These are phyloP conservation scores for Diaporthe vexans DNA, from an alignment of 2,329 filamentous ascomycete species.

Conservation along the genomic window DNA sequence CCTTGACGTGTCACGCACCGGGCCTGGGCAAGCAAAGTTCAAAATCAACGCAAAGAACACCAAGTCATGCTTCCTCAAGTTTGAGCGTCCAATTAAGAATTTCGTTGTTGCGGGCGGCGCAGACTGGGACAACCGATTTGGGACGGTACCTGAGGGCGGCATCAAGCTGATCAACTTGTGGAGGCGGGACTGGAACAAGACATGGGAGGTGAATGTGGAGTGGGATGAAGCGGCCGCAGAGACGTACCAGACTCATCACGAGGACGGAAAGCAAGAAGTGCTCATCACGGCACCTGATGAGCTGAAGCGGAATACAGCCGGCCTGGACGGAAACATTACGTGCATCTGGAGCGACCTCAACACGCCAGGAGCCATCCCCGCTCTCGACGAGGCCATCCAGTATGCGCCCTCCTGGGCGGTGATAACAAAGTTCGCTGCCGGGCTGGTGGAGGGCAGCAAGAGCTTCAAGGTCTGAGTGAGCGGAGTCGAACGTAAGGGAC, in stretches of 20 bases:
- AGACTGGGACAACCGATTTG: slow-evolving; percentile 74
- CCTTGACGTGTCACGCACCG: slow-evolving; percentile 67
- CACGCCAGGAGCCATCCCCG: slow-evolving; percentile 78
- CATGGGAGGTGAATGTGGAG: slow-evolving; percentile 81
- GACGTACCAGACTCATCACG: slow-evolving; percentile 38
- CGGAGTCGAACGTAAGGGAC: neutral
- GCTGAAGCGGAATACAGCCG: slow-evolving; percentile 51
- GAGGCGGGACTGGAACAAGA: slow-evolving; percentile 82
- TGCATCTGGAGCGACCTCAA: slow-evolving; percentile 95
- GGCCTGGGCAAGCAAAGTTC: slow-evolving; percentile 69
- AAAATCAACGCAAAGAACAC: slow-evolving; percentile 80
- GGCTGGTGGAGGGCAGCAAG: slow-evolving; percentile 85
- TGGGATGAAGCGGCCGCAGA: slow-evolving; percentile 62
- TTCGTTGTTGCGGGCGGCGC: slow-evolving; percentile 75
- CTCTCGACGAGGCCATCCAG: slow-evolving; percentile 82
- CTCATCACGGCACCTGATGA: slow-evolving; percentile 38
- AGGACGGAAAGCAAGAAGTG: slow-evolving; percentile 39
- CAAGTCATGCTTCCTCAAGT: slow-evolving; percentile 81
- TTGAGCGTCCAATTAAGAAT: slow-evolving; percentile 75
- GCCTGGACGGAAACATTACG: slow-evolving; percentile 74
- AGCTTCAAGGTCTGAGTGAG: slow-evolving; percentile 68
- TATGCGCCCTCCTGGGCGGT: slow-evolving; percentile 86
- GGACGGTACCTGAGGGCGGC: slow-evolving; percentile 72
- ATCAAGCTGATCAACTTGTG: slow-evolving; percentile 81
- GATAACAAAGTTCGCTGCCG: slow-evolving; percentile 81